Conservation (phyloP, 2,329 filamentous ascomycete genomes). For the Cercospora beticola region DNA sequence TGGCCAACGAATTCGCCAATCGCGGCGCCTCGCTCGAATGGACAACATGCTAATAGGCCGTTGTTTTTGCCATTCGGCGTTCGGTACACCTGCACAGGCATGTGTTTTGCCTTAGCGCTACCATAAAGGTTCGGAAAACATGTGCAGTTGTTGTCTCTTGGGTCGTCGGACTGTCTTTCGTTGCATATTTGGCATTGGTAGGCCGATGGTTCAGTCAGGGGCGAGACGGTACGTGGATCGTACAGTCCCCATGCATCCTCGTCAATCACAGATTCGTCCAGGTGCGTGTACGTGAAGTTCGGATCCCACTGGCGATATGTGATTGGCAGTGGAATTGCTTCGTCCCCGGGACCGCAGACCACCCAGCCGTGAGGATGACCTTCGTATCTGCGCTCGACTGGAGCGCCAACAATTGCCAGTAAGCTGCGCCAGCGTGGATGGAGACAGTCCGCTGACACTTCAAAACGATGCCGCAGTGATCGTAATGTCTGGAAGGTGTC, state of each 20-base stretch:
- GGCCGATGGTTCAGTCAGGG: conserved; percentile 28
- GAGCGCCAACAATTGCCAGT: conserved; percentile 49
- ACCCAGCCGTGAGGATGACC: conserved; percentile 57
- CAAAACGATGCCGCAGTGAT: conserved; percentile 48
- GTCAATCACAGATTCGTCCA: conserved; percentile 54
- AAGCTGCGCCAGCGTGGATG: conserved; percentile 51
- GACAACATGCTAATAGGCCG: conserved; percentile 49
- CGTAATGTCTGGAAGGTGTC: conserved; percentile 52
- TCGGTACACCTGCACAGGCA: conserved; percentile 55
- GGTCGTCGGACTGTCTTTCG: conserved; percentile 53
- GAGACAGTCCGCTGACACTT: conserved; percentile 36
- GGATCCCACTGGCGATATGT: conserved; percentile 52
- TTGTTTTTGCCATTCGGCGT: conserved; percentile 57
- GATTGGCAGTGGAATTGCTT: conserved; percentile 46
- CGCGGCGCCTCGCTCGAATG: conserved; percentile 54
- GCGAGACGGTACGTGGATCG: conserved; percentile 50
- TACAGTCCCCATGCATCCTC: conserved; percentile 49
- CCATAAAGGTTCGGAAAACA: conserved; percentile 58
- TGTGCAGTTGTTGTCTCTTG: conserved; percentile 50
- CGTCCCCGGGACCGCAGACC: conserved; percentile 43
- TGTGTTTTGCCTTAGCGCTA: conserved; percentile 40
- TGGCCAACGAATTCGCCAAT: conserved; percentile 58
- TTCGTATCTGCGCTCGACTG: conserved; percentile 43
- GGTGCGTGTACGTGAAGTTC: conserved; percentile 50
- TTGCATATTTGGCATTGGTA: conserved; percentile 49